Evolutionary conservation across 495 filamentous ascomycete genomes (phyloP).

Genomic region (Lichina pygmaea): DNA sequence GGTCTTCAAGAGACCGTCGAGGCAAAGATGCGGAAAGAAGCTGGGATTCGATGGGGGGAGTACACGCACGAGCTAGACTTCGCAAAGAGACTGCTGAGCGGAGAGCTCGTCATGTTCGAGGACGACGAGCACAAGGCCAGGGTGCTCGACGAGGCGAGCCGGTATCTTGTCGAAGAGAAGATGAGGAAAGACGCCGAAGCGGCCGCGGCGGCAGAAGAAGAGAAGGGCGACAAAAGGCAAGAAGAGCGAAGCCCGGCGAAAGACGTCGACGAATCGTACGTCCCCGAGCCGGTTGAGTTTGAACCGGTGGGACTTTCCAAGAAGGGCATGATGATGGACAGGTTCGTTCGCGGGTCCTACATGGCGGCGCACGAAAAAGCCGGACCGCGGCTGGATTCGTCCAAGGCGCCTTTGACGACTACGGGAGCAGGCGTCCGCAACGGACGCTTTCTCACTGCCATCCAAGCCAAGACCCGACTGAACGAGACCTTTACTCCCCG

Average conservation of each 20-base stretch:
- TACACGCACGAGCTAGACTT: neutral
- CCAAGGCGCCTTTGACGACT: too few species aligned
- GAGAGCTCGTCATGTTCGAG: slow-evolving; percentile 1
- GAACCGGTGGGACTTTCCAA: too few species aligned
- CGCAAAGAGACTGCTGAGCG: neutral
- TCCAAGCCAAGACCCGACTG: too few species aligned
- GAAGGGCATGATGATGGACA: too few species aligned
- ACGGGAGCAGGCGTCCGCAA: too few species aligned
- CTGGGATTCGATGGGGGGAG: neutral
- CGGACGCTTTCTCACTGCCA: too few species aligned
- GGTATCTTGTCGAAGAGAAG: neutral
- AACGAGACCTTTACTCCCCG: too few species aligned
- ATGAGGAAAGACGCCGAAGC: neutral
- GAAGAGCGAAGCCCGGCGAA: neutral
- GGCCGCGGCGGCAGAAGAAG: neutral
- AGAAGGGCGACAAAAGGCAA: neutral
- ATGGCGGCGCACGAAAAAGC: too few species aligned
- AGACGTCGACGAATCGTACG: neutral
- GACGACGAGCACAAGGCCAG: neutral
- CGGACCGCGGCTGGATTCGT: too few species aligned
- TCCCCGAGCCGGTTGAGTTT: too few species aligned
- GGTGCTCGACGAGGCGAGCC: neutral
- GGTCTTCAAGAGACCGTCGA: neutral
- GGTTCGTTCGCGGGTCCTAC: too few species aligned
- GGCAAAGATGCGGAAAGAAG: neutral